Evolutionary conservation across 179 eudicot species (phyloP).

Genomic region (Beta lomatogona): DNA sequence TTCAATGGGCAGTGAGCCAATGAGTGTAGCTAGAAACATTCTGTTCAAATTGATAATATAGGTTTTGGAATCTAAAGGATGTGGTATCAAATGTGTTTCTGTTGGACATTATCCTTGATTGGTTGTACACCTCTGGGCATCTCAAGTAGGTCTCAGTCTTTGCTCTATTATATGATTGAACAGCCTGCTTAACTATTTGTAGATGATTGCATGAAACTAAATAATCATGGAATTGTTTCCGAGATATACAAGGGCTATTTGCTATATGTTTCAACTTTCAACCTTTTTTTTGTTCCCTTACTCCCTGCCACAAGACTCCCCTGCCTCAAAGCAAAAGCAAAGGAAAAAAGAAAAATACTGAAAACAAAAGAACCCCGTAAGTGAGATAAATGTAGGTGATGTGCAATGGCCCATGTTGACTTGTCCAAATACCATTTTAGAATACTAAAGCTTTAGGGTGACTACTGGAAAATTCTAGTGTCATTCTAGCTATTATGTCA

Average conservation of each 20-base stretch:
- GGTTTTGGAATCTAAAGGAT: too few relatives aligned
- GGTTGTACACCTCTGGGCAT: background rate
- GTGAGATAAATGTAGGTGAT: background rate
- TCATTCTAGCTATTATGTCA: conserved; percentile 1
- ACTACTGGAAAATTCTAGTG: background rate
- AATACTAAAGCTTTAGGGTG: background rate
- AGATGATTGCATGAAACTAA: too few relatives aligned
- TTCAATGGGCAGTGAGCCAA: too few relatives aligned
- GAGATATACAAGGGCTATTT: background rate
- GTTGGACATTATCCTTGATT: background rate
- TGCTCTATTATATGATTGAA: too few relatives aligned
- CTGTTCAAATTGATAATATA: too few relatives aligned
- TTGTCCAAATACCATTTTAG: background rate
- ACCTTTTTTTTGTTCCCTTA: background rate
- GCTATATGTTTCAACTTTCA: background rate
- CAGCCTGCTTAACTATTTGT: too few relatives aligned
- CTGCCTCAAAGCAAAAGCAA: background rate
- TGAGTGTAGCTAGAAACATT: too few relatives aligned
- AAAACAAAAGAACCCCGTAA: too few relatives aligned
- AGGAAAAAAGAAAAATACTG: background rate
- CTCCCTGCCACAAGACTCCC: background rate
- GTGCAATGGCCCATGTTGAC: background rate
- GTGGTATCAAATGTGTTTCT: too few relatives aligned
- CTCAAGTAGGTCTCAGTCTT: background rate
- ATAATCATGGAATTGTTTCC: too few relatives aligned